Evolutionary conservation across 1,284 basidiomycete genomes (phyloP).

Genomic region (Hemileia vastatrix): DNA sequence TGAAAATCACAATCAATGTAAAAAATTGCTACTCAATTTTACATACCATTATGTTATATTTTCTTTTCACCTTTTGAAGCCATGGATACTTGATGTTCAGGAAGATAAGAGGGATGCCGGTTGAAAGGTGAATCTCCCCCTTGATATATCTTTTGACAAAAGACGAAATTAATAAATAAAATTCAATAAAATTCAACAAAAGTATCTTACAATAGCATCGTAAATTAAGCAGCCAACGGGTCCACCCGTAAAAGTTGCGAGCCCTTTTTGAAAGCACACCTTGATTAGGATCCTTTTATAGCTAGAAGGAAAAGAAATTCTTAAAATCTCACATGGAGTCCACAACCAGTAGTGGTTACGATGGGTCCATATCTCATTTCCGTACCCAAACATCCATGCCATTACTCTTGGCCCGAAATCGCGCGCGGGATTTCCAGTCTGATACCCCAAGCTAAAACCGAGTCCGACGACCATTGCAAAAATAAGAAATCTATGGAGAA

Average conservation of each 20-base stretch:
- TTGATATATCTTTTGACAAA: not conserved
- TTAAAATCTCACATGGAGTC: constrained; percentile 14
- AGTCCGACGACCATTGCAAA: constrained; percentile 5
- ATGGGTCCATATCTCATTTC: constrained; percentile 9
- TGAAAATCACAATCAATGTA: no score
- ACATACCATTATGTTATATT: no score
- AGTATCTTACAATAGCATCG: constrained; percentile 8
- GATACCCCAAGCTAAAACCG: constrained; percentile 6
- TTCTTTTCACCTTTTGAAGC: no score
- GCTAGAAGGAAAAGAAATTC: not conserved
- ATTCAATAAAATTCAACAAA: not conserved
- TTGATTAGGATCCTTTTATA: no score
- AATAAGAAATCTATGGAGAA: no score
- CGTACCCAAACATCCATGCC: constrained; percentile 11
- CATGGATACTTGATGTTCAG: no score
- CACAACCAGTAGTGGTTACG: constrained; percentile 23
- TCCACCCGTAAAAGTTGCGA: constrained; percentile 6
- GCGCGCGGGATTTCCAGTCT: constrained; percentile 11
- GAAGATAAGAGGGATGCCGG: not conserved
- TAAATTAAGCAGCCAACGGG: constrained; percentile 13
- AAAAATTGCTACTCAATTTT: no score
- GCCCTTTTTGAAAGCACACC: not conserved
- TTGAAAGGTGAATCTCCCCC: constrained; percentile 2
- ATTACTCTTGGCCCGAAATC: constrained; percentile 6
- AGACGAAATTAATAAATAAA: not conserved